Percentiles rank a stretch among this genome's conserved stretches.
phyloP scores from a whole-genome alignment of 2,329 filamentous ascomycete species.

The Zasmidium angulare region DNA sequence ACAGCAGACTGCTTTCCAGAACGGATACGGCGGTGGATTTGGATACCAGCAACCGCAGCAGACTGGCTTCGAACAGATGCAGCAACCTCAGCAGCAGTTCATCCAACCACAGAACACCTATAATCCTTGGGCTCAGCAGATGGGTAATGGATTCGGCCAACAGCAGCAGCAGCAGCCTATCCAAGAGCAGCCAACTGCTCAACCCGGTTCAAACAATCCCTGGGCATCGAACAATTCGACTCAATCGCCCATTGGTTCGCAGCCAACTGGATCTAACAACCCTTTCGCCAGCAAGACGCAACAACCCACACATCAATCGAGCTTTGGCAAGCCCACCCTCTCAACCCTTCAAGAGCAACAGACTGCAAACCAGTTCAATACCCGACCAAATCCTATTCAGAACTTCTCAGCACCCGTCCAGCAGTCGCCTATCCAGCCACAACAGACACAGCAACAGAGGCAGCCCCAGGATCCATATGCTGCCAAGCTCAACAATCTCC shows the following conservation, averaged over 20 bases:
- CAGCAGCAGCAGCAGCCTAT: constrained; percentile 54
- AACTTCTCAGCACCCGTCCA: constrained; percentile 44
- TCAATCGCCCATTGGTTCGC: constrained; percentile 68
- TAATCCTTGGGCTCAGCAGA: constrained; percentile 43
- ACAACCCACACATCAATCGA: constrained; percentile 54
- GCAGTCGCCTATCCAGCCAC: constrained; percentile 44
- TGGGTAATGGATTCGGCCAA: constrained; percentile 58
- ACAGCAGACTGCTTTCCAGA: constrained; percentile 65
- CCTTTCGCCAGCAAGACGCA: constrained; percentile 78
- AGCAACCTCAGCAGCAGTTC: constrained; percentile 52
- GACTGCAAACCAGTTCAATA: constrained; percentile 64
- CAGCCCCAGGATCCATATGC: constrained; percentile 56
- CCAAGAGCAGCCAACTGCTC: constrained; percentile 61
- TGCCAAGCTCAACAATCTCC: constrained; percentile 79
- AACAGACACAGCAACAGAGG: constrained; percentile 41
- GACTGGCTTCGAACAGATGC: constrained; percentile 64
- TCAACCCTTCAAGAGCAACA: constrained; percentile 80
- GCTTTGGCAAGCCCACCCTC: constrained; percentile 66
- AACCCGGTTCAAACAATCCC: constrained; percentile 88
- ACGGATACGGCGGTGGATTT: constrained; percentile 70
- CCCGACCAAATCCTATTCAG: constrained; percentile 47
- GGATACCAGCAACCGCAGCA: constrained; percentile 60
- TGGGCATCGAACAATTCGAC: constrained; percentile 68
- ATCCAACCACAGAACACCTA: constrained; percentile 62
- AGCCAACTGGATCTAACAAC: constrained; percentile 95